A percentile compares a stretch with the other conserved stretches of the same genome.
phyloP scores from a whole-genome alignment of 2,329 filamentous ascomycete genomes.

The Cladosporium sp. region DNA sequence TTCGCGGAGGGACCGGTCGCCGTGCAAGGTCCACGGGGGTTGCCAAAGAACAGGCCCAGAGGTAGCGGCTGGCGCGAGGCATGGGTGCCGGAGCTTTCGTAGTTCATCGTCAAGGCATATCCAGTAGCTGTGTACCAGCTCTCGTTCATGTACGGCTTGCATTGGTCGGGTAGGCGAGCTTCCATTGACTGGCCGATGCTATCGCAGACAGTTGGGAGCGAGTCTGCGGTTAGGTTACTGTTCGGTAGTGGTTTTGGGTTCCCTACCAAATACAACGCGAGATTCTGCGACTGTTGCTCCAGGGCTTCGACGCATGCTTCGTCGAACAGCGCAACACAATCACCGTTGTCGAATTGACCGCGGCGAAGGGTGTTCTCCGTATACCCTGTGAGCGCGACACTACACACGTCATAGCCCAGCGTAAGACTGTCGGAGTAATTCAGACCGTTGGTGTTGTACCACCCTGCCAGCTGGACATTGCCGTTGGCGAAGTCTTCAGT shows the following conservation, averaged over 20 bases:
- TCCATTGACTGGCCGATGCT: not conserved
- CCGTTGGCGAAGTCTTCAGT: not conserved
- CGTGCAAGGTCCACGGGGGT: not conserved
- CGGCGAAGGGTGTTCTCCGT: not conserved
- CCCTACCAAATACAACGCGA: not conserved
- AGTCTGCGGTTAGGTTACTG: not conserved
- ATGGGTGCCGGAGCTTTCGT: not conserved
- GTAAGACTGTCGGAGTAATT: not conserved
- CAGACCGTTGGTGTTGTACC: not conserved
- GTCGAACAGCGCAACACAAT: not conserved
- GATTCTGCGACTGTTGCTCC: not conserved
- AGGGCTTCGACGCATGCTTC: not conserved
- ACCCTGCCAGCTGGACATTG: not conserved
- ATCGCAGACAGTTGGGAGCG: not conserved
- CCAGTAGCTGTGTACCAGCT: not conserved
- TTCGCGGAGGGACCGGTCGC: not conserved
- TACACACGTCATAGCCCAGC: not conserved
- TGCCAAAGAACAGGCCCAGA: not conserved
- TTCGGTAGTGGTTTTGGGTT: not conserved
- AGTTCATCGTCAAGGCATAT: not conserved
- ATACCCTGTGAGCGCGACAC: not conserved
- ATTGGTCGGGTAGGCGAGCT: not conserved
- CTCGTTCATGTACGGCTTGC: not conserved
- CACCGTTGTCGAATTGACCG: not conserved
- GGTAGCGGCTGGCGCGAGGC: too few species aligned